A percentile compares a stretch with the other conserved stretches of the same genome.
These are phyloP conservation scores for Prunus padus DNA, from an alignment of 306 rosid genomes.

Conservation along the genomic window DNA sequence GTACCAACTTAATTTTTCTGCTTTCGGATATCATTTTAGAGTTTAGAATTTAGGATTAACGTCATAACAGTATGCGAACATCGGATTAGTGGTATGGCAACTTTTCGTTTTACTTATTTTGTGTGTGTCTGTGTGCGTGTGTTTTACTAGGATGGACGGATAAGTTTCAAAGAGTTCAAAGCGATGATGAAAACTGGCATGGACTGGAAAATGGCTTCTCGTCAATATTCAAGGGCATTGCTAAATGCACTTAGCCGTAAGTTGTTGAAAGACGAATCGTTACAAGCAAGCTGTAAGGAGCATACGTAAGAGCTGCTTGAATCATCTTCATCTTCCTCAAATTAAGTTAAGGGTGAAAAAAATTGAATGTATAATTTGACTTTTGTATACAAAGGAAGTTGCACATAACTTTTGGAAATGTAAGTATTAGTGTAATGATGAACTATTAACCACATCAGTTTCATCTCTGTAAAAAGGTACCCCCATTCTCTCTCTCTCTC, in stretches of 20 bases:
- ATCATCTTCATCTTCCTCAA: constrained; percentile 15
- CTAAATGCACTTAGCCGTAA: constrained; percentile 73
- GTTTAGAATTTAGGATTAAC: no score
- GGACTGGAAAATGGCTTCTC: constrained; percentile 95
- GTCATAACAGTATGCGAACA: no score
- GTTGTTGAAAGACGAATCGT: constrained; percentile 63
- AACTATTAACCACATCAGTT: neutral
- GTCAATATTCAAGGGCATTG: constrained; percentile 83
- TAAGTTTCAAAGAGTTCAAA: constrained; percentile 77
- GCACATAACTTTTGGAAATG: neutral
- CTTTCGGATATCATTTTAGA: neutral
- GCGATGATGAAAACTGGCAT: constrained; percentile 88
- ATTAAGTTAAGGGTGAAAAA: neutral
- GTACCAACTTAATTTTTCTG: neutral
- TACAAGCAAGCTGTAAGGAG: constrained; percentile 13
- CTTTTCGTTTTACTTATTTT: neutral
- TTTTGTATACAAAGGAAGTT: constrained; percentile 16
- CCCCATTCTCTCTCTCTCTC: no score
- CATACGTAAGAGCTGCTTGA: constrained; percentile 1
- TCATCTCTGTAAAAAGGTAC: no score
- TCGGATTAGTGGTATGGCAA: no score
- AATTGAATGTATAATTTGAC: constrained; percentile 18
- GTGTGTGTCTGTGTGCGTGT: neutral
- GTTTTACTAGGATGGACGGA: constrained; percentile 67
- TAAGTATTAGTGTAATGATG: neutral